A percentile compares a stretch with the other conserved stretches of the same genome.
Evolutionary conservation across 2,329 filamentous ascomycete species (phyloP).

Genomic region (Ascochyta fabae): DNA sequence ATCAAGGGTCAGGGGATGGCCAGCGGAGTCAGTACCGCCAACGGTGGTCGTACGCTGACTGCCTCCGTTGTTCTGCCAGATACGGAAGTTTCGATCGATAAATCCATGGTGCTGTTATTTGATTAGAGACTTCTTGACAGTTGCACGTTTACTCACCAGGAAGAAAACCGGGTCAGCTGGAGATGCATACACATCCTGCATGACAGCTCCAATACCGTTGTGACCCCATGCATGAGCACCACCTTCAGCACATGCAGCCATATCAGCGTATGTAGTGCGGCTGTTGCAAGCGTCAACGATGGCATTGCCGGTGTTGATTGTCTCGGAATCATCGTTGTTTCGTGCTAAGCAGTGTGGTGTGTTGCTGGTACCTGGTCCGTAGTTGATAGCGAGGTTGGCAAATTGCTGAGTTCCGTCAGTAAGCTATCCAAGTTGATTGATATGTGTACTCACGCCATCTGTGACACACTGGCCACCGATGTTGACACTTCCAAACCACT

Average conservation of each 20-base stretch:
- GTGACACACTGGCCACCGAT: conserved; percentile 37
- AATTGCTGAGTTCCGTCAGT: conserved; percentile 32
- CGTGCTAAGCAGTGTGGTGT: conserved; percentile 41
- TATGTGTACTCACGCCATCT: conserved; percentile 39
- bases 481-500: conserved; percentile 37
- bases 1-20: conserved; percentile 35
- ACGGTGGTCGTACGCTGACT: conserved; percentile 39
- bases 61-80: conserved; percentile 53
- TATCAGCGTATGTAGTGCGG: conserved; percentile 32
- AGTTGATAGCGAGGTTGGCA: conserved; percentile 38
- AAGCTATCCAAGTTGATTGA: background rate
- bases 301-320: conserved; percentile 32
- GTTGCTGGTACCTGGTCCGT: conserved; percentile 39
- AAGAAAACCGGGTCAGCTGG: conserved; percentile 40
- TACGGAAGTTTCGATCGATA: conserved; percentile 59
- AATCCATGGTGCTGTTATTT: conserved; percentile 47
- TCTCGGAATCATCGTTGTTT: conserved; percentile 32
- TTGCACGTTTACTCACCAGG: background rate
- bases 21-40: conserved; percentile 47
- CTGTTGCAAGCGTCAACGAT: conserved; percentile 40
- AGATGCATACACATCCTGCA: conserved; percentile 42
- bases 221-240: conserved; percentile 46
- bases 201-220: conserved; percentile 46
- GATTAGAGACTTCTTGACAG: background rate
- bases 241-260: conserved; percentile 39